Base-by-base conservation (phyloP, 805 yeast genomes). In the Groenewaldozyma salmanticensis region DNA sequence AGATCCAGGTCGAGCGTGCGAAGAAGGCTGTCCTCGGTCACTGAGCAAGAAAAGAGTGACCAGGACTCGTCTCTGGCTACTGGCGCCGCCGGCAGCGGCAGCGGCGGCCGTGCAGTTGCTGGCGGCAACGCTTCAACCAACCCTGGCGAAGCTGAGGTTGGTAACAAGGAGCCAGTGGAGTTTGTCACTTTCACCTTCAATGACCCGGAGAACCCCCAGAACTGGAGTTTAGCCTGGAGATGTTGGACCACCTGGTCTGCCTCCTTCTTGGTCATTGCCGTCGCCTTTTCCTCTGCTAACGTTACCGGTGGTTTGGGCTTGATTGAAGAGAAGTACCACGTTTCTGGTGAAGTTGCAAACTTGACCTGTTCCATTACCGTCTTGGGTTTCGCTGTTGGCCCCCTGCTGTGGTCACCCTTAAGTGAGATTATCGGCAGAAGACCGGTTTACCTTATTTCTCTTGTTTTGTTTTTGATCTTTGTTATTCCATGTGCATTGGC, bases 281-380 rank as follows among this genome's bases (percentile, higher is more conserved):
- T 90, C 22, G 96, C 96, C 2, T 87, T 84, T 59, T 96, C 96
- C 32, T 84, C 95, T 3, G 81, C 96, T 1, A 81, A 90, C 57
- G 81, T 85, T 52, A 80, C 95, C 20, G 94, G 95, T 52, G 92
- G 94, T 35, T 65, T 88, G 37, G 72, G 70, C n/a, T 67, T 80
- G 15, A 76, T 85, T 45, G 65, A 67, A 46, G 79, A 79, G 11
- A 70, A 76, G 52, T 85, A 70, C 59, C 63, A 75, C 46, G 95
- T 87, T 18, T 74, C 83, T 13, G 58, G 66, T 2, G 95, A 83
- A 59, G 96, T 86, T 17, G 75, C 95, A 6, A 79, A 77, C 27
- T 67, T 87, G 49, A 66, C 90, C 0, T 83, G 88, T 49, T 83
- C 95, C 1, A 63, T 87, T 27, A 86, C 85, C 94, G 95, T 87